Evolutionary conservation across 345 rosid species (phyloP).

Genomic region (Cardamine resedifolia): DNA sequence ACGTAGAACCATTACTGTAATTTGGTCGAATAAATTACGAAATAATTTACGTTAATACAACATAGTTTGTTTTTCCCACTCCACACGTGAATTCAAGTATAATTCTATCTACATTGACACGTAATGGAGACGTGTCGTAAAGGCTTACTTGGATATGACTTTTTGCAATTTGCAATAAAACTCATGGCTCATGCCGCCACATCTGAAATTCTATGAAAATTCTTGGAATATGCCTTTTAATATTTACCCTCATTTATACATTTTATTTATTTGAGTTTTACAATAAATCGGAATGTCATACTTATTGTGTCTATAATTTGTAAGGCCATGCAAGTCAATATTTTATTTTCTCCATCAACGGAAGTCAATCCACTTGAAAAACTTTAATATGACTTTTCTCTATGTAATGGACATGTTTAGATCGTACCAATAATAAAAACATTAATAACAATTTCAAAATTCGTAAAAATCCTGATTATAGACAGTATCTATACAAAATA

Average conservation of each 20-base stretch:
- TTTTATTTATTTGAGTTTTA: not conserved
- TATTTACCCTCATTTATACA: not conserved
- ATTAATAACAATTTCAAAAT: not conserved
- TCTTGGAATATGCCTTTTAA: constrained; percentile 31
- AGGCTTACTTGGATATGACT: constrained; percentile 31
- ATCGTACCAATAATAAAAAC: not conserved
- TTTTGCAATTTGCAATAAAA: constrained; percentile 10
- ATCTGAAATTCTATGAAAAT: constrained; percentile 28
- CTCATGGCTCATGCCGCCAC: constrained; percentile 31
- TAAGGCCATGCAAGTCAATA: not conserved
- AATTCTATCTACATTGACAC: constrained; percentile 28
- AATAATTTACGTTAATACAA: not conserved
- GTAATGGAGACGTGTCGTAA: constrained; percentile 30
- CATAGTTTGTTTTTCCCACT: not conserved
- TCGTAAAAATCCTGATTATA: not conserved
- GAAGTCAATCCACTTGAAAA: not conserved
- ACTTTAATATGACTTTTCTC: not conserved
- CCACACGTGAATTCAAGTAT: not conserved
- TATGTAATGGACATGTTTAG: not conserved
- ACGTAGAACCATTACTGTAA: not conserved
- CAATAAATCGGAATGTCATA: not conserved
- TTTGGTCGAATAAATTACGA: not conserved
- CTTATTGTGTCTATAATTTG: not conserved
- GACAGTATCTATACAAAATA: not conserved
- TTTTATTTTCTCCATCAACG: not conserved